Conservation (phyloP, 768 basidiomycete species). For the Lepiota subincarnata region DNA sequence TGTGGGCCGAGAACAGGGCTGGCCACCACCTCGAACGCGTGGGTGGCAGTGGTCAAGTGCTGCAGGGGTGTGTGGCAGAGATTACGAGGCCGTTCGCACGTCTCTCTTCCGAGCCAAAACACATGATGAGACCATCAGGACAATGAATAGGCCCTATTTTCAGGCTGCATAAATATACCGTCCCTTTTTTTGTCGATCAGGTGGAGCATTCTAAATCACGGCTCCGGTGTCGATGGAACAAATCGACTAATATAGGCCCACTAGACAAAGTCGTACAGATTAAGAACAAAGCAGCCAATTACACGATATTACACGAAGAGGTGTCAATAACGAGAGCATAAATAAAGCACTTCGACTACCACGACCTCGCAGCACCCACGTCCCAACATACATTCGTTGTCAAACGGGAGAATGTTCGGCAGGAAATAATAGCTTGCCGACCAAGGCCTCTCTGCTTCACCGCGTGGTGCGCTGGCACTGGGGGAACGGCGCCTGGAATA, state of each 20-base stretch:
- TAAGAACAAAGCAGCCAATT: background rate
- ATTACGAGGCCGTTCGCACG: background rate
- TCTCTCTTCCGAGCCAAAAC: background rate
- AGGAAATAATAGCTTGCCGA: background rate
- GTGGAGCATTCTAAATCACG: background rate
- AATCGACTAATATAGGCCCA: background rate
- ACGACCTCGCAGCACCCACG: conserved; percentile 9
- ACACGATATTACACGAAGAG: background rate
- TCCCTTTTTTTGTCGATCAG: background rate
- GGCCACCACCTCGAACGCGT: background rate
- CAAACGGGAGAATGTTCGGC: background rate
- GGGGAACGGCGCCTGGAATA: conserved; percentile 41
- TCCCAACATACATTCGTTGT: background rate
- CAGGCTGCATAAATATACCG: background rate
- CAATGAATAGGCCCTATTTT: conserved; percentile 7
- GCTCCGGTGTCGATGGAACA: conserved; percentile 11
- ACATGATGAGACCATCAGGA: background rate
- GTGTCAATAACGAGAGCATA: conserved; percentile 7
- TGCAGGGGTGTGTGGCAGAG: background rate
- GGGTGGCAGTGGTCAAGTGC: background rate
- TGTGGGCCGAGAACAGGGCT: background rate
- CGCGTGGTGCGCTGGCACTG: conserved; percentile 37
- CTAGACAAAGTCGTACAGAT: background rate
- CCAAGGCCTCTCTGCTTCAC: conserved; percentile 16
- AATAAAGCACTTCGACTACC: conserved; percentile 3